These are phyloP conservation scores for Aspergillus taichungensis DNA, from an alignment of 495 filamentous ascomycete species.

Conservation along the genomic window DNA sequence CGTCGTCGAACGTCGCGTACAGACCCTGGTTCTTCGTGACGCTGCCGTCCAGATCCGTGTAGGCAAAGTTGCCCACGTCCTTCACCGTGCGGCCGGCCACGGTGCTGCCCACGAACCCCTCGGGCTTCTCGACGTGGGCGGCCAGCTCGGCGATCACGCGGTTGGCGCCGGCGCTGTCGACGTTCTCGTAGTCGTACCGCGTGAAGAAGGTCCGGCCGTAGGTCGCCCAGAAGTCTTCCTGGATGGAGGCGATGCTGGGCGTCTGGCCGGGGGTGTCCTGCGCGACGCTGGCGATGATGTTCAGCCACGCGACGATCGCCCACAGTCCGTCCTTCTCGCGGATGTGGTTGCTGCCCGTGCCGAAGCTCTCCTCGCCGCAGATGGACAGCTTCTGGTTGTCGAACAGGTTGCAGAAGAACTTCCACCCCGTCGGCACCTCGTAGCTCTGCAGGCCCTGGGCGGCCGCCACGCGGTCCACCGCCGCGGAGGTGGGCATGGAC, in stretches of 20 bases:
- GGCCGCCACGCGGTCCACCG: constrained; percentile 90
- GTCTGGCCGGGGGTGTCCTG: constrained; percentile 61
- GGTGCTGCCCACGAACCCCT: constrained; percentile 72
- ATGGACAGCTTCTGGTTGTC: constrained; percentile 97
- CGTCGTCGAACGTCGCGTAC: constrained; percentile 89
- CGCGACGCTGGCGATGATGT: constrained; percentile 93
- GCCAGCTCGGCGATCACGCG: constrained; percentile 74
- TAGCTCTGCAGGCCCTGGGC: constrained; percentile 87
- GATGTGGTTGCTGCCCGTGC: constrained; percentile 98
- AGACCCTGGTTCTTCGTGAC: constrained; percentile 94
- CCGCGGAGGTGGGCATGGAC: constrained; percentile 93
- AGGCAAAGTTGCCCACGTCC: constrained; percentile 91
- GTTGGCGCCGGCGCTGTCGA: constrained; percentile 81
- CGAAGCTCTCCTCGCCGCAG: constrained; percentile 96
- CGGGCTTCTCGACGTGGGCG: constrained; percentile 56
- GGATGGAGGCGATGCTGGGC: constrained; percentile 89
- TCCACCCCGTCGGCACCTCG: constrained; percentile 98
- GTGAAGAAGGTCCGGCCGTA: constrained; percentile 99
- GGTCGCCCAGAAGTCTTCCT: constrained; percentile 92
- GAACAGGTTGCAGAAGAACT: constrained; percentile 99
- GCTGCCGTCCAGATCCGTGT: constrained; percentile 93
- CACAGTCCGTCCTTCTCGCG: constrained; percentile 98
- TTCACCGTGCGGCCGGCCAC: constrained; percentile 73
- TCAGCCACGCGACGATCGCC: constrained; percentile 96
- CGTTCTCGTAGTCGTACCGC: constrained; percentile 95